Base-by-base conservation (phyloP, 2,329 filamentous ascomycete species). In the Ploettnerulaceae sp. region DNA sequence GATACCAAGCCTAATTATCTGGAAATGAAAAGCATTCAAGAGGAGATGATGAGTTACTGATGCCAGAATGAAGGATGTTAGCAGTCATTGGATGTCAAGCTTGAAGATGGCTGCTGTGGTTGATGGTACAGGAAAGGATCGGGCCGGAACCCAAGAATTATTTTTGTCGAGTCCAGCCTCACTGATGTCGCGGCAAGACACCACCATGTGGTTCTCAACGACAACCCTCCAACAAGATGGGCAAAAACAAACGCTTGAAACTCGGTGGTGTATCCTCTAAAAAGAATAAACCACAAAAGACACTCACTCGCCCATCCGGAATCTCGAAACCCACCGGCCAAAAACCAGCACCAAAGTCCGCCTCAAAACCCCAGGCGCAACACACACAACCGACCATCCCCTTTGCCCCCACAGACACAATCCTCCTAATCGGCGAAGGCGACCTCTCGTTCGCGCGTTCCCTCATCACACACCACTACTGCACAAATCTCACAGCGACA, bases 391-490 rank as follows among this genome's bases (percentile, higher is more conserved):
- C 73, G 18, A 76, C 70, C 3, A 81, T 90, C 17, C 86, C 86
- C 12, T 90, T 91, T 66, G 65, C 72, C 18, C 69, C 76, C 29
- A 68, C 76, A 57, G 79, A 89, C 55, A 70, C 75, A 57, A 88
- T 91, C 53, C 78, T 93, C 5, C 76, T 91, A 2, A 69, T 91
- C 41, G 87, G 87, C 59, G 87, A 93, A 63, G 87, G 81, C 55
- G 87, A 94, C 66, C 79, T 93, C 61, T 89, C 84, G 63, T 91
- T 89, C 64, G 77, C 86, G 9, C 75, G 76, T 21, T 82, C 79
- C 2, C 72, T 91, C 2, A 72, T 84, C 42, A 66, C 73, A 43
- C 73, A 84, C 59, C 84, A 89, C 67, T 73, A 71, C 55, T 87
- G 81, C 69, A 73, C 69, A 49, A 72, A 81, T 59, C 65, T 91